Evolutionary conservation across 2,329 filamentous ascomycete species (phyloP).

Genomic region (Byssoonygena ceratinophila): DNA sequence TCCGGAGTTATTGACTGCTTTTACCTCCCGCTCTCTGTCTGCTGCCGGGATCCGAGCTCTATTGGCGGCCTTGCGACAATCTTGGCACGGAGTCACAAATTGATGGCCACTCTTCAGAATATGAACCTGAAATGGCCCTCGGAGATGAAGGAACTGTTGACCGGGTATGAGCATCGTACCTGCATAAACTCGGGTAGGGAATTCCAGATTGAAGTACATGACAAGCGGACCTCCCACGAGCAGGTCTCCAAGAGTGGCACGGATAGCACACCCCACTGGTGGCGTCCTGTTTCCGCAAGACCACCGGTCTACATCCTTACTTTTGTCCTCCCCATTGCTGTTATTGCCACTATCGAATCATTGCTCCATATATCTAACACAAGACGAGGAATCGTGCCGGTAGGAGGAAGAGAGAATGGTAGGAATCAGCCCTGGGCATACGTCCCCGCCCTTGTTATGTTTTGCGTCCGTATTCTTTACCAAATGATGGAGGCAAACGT

Average conservation of each 20-base stretch:
- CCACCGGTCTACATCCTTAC: slow-evolving; percentile 2
- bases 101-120: slow-evolving; percentile 7
- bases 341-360: slow-evolving; percentile 8
- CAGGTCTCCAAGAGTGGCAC: not conserved
- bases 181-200: not conserved
- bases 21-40: slow-evolving; percentile 9
- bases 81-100: slow-evolving; percentile 9
- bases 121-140: slow-evolving; percentile 8
- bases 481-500: slow-evolving; percentile 16
- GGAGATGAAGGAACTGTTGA: slow-evolving; percentile 7
- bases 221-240: slow-evolving; percentile 4
- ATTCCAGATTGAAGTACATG: slow-evolving; percentile 8
- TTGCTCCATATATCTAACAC: slow-evolving; percentile 5
- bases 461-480: slow-evolving; percentile 17
- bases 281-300: slow-evolving; percentile 7
- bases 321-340: slow-evolving; percentile 2
- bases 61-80: slow-evolving; percentile 11
- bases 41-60: slow-evolving; percentile 6
- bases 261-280: slow-evolving; percentile 6
- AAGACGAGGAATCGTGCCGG: not conserved
- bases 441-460: slow-evolving; percentile 19
- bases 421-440: slow-evolving; percentile 20
- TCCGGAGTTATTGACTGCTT: slow-evolving; percentile 1
- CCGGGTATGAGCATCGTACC: not conserved
- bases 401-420: slow-evolving; percentile 20